Percentiles rank a stretch among this genome's conserved stretches.
Evolutionary conservation across 2,329 filamentous ascomycete species (phyloP).

Genomic region (Colletotrichum theobromicola): DNA sequence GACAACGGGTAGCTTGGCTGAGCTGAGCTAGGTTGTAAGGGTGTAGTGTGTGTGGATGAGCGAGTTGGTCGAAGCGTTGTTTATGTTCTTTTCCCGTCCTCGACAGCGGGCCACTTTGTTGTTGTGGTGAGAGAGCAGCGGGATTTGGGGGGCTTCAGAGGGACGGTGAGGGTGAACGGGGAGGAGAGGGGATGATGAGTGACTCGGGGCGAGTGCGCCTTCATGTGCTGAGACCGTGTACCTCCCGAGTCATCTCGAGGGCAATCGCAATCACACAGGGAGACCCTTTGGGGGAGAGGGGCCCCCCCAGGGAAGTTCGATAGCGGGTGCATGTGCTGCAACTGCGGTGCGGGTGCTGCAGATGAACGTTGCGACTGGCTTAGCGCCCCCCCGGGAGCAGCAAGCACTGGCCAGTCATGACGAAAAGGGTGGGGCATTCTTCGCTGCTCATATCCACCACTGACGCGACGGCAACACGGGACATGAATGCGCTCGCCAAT

Average conservation of each 20-base stretch:
- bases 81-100: slow-evolving; percentile 34
- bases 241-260: background rate
- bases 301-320: background rate
- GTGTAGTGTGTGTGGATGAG: slow-evolving; percentile 3
- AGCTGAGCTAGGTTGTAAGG: slow-evolving; percentile 12
- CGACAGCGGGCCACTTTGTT: slow-evolving; percentile 14
- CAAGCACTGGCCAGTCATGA: background rate
- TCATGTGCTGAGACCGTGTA: background rate
- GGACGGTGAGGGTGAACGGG: background rate
- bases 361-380: background rate
- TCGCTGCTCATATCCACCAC: background rate
- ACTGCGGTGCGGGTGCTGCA: background rate
- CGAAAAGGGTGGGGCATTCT: background rate
- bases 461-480: background rate
- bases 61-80: slow-evolving; percentile 31
- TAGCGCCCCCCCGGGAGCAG: slow-evolving; percentile 7
- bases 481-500: background rate
- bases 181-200: slow-evolving; percentile 26
- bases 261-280: background rate
- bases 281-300: background rate
- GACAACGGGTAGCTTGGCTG: slow-evolving; percentile 3
- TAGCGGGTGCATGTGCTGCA: background rate
- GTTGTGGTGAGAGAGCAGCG: background rate
- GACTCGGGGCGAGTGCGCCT: background rate
- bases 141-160: background rate